phyloP scores from a whole-genome alignment of 805 yeast genomes.

The Lipomyces mesembrius region DNA sequence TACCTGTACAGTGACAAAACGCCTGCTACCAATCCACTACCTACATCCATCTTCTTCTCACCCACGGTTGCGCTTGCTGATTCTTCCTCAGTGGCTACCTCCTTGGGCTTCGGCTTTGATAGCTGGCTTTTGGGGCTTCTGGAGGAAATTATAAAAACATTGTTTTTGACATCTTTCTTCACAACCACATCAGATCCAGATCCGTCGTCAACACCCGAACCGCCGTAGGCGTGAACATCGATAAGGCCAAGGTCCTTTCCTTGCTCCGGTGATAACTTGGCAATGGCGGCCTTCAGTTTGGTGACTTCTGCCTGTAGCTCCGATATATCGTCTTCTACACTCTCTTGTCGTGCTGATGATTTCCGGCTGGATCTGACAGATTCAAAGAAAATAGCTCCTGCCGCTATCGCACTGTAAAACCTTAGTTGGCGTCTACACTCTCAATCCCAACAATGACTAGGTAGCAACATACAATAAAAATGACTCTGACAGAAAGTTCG shows the following conservation, averaged over 20 bases:
- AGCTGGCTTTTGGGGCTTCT: not conserved
- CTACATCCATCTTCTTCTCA: not conserved
- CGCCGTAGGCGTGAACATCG: not conserved
- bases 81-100: too few species aligned
- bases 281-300: conserved; percentile 45
- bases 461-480: conserved; percentile 59
- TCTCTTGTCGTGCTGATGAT: conserved; percentile 63
- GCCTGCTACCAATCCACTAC: not conserved
- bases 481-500: conserved; percentile 74
- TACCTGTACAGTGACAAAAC: conserved; percentile 5
- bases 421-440: not conserved
- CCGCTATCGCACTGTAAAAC: conserved; percentile 63
- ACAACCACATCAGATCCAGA: not conserved
- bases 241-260: not conserved
- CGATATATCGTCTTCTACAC: conserved; percentile 71
- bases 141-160: not conserved
- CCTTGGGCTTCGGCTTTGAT: not conserved
- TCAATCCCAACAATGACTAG: not conserved
- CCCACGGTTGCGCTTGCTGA: not conserved
- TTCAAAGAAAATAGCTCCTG: conserved; percentile 73
- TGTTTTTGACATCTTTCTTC: not conserved
- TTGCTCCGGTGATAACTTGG: conserved; percentile 21
- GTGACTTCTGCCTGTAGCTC: conserved; percentile 73
- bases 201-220: not conserved
- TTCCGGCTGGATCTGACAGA: conserved; percentile 68